Evolutionary conservation across 768 basidiomycete species (phyloP).

Genomic region (Nidularia pulvinata): DNA sequence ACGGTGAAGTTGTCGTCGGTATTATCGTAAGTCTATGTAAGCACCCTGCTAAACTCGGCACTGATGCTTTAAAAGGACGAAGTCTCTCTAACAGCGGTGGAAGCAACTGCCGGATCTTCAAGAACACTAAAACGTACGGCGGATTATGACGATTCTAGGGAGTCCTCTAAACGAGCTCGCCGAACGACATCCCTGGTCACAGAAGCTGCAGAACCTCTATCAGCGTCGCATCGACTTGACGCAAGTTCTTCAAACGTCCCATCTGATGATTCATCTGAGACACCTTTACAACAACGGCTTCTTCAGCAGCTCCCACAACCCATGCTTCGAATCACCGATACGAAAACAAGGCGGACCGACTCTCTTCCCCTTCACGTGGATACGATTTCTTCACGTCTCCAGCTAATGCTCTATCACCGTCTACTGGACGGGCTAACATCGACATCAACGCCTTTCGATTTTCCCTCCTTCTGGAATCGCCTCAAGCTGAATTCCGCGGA

Average conservation of each 20-base stretch:
- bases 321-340: constrained; percentile 54
- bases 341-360: constrained; percentile 60
- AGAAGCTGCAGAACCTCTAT: background rate
- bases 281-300: too few relatives aligned
- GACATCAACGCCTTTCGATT: constrained; percentile 45
- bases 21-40: constrained; percentile 53
- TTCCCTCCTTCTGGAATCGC: constrained; percentile 48
- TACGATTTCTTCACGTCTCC: constrained; percentile 56
- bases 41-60: constrained; percentile 49
- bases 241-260: too few relatives aligned
- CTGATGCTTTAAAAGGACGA: background rate
- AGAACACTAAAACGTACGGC: background rate
- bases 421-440: constrained; percentile 56
- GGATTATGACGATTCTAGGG: background rate
- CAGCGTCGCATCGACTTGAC: too few relatives aligned
- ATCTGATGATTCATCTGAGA: too few relatives aligned
- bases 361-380: constrained; percentile 60
- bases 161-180: background rate
- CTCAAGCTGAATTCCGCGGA: constrained; percentile 38
- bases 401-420: constrained; percentile 78
- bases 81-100: too few relatives aligned
- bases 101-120: too few relatives aligned
- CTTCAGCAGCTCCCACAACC: background rate
- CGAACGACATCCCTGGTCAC: background rate
- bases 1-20: constrained; percentile 65